Evolutionary conservation across 2,329 filamentous ascomycete species (phyloP).

Genomic region (Xylariaceae sp.): DNA sequence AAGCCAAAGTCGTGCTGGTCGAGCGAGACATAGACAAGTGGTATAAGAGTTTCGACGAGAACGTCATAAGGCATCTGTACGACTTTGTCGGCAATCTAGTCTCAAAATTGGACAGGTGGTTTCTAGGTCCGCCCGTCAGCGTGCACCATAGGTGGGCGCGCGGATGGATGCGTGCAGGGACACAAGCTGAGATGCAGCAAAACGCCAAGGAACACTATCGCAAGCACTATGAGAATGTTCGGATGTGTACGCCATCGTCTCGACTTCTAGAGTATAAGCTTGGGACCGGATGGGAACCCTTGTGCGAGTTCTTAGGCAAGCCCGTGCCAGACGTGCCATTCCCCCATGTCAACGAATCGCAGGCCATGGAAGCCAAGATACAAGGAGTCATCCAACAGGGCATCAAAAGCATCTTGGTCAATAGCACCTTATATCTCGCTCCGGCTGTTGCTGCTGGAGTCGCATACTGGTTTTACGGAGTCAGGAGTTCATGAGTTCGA

Average conservation of each 20-base stretch:
- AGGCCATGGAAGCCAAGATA: not conserved
- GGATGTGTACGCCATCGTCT: not conserved
- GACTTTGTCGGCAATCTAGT: not conserved
- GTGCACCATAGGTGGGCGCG: not conserved
- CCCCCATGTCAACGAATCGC: not conserved
- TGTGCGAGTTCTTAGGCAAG: not conserved
- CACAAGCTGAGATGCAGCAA: not conserved
- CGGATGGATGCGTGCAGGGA: not conserved
- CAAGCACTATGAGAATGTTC: not conserved
- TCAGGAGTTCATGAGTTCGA: no score
- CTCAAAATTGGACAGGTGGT: not conserved
- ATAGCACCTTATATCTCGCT: not conserved
- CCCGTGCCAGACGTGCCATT: not conserved
- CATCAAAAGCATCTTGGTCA: not conserved
- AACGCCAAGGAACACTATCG: not conserved
- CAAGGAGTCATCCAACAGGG: not conserved
- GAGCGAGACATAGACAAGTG: not conserved
- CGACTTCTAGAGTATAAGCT: not conserved
- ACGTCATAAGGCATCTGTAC: not conserved
- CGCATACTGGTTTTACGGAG: not conserved
- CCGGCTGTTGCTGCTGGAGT: not conserved
- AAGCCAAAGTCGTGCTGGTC: not conserved
- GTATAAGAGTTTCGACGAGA: not conserved
- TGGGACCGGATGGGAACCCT: not conserved
- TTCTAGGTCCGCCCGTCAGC: not conserved